A percentile compares a stretch with the other conserved stretches of the same genome.
These are phyloP conservation scores for Paecilomyces variotii DNA, from an alignment of 2,329 filamentous ascomycete species.

Conservation along the genomic window DNA sequence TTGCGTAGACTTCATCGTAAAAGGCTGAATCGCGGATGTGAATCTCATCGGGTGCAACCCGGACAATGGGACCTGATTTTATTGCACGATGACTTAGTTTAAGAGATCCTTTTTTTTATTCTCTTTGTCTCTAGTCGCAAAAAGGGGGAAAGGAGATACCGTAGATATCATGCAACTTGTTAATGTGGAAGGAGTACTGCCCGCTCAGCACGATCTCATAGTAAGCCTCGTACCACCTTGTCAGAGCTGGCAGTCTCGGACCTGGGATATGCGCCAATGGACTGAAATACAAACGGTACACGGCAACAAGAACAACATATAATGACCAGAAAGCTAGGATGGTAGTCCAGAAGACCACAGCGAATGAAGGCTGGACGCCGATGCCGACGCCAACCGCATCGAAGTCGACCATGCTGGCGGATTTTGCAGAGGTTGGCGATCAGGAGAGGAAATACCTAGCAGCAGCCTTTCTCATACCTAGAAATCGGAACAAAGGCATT, in stretches of 20 bases:
- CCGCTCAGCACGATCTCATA: conserved; percentile 15
- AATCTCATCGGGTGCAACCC: conserved; percentile 11
- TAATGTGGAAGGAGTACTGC: conserved; percentile 11
- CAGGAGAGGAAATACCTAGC: background rate
- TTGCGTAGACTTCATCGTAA: conserved; percentile 13
- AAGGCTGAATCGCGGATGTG: conserved; percentile 8
- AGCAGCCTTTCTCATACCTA: background rate
- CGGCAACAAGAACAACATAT: background rate
- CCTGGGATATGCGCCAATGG: no score
- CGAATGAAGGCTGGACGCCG: background rate
- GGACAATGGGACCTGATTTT: conserved; percentile 13
- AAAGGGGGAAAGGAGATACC: conserved; percentile 6
- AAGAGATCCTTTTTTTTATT: background rate
- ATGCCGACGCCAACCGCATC: background rate
- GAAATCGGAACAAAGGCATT: background rate
- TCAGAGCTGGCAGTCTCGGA: no score
- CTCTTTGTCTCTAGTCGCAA: background rate
- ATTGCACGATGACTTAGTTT: background rate
- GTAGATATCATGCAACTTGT: conserved; percentile 15
- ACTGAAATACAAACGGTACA: background rate
- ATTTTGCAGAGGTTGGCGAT: background rate
- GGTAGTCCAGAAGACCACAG: background rate
- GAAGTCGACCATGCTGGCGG: background rate
- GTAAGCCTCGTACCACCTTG: conserved; percentile 15
- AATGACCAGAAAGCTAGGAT: background rate